phyloP scores from a whole-genome alignment of 1,284 basidiomycete species.

The Vanrija pseudolonga region DNA sequence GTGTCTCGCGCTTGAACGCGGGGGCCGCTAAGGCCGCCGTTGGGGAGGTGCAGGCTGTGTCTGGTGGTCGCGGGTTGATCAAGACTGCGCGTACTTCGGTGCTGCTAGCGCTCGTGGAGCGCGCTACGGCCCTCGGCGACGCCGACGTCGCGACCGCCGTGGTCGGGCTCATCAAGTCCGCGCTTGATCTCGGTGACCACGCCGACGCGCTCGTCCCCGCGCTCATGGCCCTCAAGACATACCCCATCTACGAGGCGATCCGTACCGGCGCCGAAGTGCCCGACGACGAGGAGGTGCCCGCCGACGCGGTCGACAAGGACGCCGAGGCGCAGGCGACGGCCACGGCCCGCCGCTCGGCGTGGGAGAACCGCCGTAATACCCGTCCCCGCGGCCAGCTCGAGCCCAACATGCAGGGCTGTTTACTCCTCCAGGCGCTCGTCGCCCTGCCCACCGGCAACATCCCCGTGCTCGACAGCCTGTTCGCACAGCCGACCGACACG shows the following conservation, averaged over 20 bases:
- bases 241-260: constrained; percentile 53
- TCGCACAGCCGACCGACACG: constrained; percentile 58
- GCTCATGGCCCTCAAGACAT: constrained; percentile 60
- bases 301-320: constrained; percentile 25
- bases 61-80: constrained; percentile 53
- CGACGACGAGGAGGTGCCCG: constrained; percentile 22
- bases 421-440: constrained; percentile 77
- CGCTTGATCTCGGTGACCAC: constrained; percentile 60
- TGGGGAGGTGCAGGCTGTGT: constrained; percentile 57
- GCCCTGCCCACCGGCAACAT: constrained; percentile 63
- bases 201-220: constrained; percentile 59
- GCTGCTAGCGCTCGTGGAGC: constrained; percentile 67
- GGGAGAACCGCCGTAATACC: constrained; percentile 42
- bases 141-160: constrained; percentile 43
- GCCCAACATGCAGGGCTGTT: constrained; percentile 76
- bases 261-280: constrained; percentile 26
- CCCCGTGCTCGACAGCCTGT: constrained; percentile 59
- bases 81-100: constrained; percentile 62
- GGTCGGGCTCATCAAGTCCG: constrained; percentile 58
- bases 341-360: constrained; percentile 31
- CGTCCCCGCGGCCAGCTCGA: constrained; percentile 49
- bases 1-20: constrained; percentile 59
- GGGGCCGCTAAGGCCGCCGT: constrained; percentile 61
- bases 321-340: constrained; percentile 42
- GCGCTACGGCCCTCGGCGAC: constrained; percentile 55